These are phyloP conservation scores for Balansia obtecta DNA, from an alignment of 2,329 filamentous ascomycete genomes.

Conservation along the genomic window DNA sequence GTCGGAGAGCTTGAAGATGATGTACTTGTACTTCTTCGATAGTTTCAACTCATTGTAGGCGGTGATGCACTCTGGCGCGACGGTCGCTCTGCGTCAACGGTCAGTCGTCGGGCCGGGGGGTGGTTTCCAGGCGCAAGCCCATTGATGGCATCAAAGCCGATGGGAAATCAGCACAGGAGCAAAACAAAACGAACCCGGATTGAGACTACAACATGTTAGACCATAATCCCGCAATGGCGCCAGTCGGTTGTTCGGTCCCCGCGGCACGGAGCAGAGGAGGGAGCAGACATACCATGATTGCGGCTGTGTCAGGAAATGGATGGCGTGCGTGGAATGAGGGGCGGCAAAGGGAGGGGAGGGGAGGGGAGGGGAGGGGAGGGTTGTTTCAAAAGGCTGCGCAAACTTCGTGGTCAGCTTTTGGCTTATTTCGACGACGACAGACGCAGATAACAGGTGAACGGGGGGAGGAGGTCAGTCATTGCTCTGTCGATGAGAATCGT, in stretches of 20 bases:
- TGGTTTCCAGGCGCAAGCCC: neutral
- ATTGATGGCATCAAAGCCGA: neutral
- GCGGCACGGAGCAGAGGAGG: neutral
- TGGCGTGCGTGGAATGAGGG: constrained; percentile 12
- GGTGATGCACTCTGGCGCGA: constrained; percentile 57
- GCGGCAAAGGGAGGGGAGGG: constrained; percentile 16
- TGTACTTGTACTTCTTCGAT: constrained; percentile 69
- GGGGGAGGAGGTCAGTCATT: no score
- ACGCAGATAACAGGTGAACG: no score
- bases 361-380: no score
- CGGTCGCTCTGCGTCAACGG: constrained; percentile 45
- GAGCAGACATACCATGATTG: constrained; percentile 27
- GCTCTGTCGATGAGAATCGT: neutral
- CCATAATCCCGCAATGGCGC: neutral
- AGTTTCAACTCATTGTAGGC: constrained; percentile 76
- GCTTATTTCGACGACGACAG: no score
- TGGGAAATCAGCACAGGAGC: neutral
- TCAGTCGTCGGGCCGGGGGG: constrained; percentile 9
- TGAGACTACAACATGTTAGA: constrained; percentile 38
- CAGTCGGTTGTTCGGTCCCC: neutral
- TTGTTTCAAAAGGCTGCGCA: constrained; percentile 3
- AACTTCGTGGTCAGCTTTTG: constrained; percentile 1
- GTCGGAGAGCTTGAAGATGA: constrained; percentile 80
- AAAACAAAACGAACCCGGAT: constrained; percentile 51
- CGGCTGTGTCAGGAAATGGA: constrained; percentile 19